Evolutionary conservation across 805 yeast genomes (phyloP).

Genomic region (Saccharomycopsis fibuligera): DNA sequence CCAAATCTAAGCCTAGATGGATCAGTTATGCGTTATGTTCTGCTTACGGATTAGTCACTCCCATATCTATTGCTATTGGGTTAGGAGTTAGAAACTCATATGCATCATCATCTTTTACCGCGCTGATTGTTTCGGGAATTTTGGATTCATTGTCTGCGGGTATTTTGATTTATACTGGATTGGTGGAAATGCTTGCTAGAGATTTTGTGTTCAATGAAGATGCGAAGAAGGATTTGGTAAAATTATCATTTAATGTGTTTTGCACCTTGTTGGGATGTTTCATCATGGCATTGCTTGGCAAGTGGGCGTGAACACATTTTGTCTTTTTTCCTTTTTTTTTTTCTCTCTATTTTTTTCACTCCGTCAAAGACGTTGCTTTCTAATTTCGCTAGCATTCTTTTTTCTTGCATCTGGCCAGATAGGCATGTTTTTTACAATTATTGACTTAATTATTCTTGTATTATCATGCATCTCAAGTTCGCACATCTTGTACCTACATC

Average conservation of each 20-base stretch:
- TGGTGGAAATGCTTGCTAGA: constrained; percentile 70
- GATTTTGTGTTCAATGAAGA: constrained; percentile 47
- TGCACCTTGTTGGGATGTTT: constrained; percentile 53
- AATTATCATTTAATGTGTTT: constrained; percentile 37
- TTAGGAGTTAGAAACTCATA: constrained; percentile 63
- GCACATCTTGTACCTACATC: too few species aligned
- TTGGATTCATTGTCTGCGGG: constrained; percentile 71
- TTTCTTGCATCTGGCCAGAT: too few species aligned
- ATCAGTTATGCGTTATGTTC: constrained; percentile 47
- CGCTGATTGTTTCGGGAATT: constrained; percentile 54
- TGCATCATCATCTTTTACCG: constrained; percentile 48
- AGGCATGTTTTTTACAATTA: too few species aligned
- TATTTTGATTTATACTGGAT: constrained; percentile 61
- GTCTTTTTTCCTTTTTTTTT: background rate
- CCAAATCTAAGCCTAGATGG: constrained; percentile 35
- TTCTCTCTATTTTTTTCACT: background rate
- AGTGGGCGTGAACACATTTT: constrained; percentile 50
- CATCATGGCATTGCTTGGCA: constrained; percentile 67
- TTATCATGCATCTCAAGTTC: too few species aligned
- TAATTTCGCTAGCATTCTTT: background rate
- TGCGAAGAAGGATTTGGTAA: constrained; percentile 37
- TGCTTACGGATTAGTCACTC: constrained; percentile 56
- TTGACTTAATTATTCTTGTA: too few species aligned
- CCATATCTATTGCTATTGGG: constrained; percentile 68
- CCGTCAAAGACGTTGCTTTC: background rate